Percentiles rank a stretch among this genome's conserved stretches.
These are phyloP conservation scores for Sphenostylis stenocarpa DNA, from an alignment of 306 rosid species.

Conservation along the genomic window DNA sequence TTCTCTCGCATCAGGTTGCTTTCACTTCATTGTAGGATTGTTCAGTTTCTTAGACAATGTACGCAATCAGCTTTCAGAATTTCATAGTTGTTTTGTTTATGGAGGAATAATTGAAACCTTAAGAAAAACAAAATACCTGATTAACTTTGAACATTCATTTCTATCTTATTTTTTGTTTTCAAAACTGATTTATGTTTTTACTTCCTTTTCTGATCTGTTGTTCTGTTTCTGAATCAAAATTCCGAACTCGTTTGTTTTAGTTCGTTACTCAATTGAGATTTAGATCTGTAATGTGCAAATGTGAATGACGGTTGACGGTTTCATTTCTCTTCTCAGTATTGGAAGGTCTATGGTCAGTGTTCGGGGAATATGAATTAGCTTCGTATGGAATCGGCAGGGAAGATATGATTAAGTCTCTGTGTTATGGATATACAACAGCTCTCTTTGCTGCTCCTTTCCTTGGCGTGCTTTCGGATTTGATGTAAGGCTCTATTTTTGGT, in stretches of 20 bases:
- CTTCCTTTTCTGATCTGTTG: background rate
- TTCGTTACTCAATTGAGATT: constrained; percentile 21
- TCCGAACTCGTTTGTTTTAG: background rate
- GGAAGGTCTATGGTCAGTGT: constrained; percentile 81
- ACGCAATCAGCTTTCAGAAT: background rate
- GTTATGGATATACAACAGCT: constrained; percentile 72
- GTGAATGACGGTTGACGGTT: constrained; percentile 31
- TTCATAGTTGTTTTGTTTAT: constrained; percentile 9
- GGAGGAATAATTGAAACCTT: background rate
- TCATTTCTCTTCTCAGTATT: constrained; percentile 49
- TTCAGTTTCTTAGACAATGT: constrained; percentile 44
- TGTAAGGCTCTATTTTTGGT: constrained; percentile 51
- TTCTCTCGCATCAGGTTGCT: constrained; percentile 79
- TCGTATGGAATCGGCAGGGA: constrained; percentile 64
- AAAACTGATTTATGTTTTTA: background rate
- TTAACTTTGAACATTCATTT: background rate
- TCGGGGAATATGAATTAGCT: constrained; percentile 77
- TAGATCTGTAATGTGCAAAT: constrained; percentile 35
- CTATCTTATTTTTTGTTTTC: background rate
- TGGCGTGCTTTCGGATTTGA: constrained; percentile 80
- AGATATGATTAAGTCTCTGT: constrained; percentile 55
- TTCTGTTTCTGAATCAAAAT: constrained; percentile 20
- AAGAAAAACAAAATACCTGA: background rate
- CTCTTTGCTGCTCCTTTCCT: constrained; percentile 63
- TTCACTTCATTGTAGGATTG: background rate